Percentiles rank a stretch among this genome's conserved stretches.
These are phyloP conservation scores for Russula griseocarnosa DNA, from an alignment of 768 basidiomycete genomes.

Conservation along the genomic window DNA sequence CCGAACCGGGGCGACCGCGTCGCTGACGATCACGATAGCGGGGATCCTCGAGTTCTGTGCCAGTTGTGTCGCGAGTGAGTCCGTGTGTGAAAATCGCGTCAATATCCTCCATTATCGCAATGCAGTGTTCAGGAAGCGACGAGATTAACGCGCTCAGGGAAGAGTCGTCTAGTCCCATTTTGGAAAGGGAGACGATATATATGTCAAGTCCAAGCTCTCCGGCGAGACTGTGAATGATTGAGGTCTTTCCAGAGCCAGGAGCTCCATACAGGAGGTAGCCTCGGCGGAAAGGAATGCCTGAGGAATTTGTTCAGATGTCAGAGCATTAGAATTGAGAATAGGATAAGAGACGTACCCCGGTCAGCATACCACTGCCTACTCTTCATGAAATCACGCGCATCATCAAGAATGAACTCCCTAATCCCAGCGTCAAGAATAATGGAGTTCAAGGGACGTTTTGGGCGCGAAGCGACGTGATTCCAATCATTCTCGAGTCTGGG, in stretches of 20 bases:
- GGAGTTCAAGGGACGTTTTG: slow-evolving; percentile 62
- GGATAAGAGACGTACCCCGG: slow-evolving; percentile 43
- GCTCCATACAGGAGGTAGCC: slow-evolving; percentile 77
- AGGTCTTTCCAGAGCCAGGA: slow-evolving; percentile 77
- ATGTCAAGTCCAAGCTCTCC: slow-evolving; percentile 75
- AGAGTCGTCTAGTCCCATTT: slow-evolving; percentile 58
- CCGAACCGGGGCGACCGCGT: slow-evolving; percentile 18
- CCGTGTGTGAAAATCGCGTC: slow-evolving; percentile 65
- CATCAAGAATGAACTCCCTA: slow-evolving; percentile 58
- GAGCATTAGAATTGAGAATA: not conserved
- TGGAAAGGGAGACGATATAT: slow-evolving; percentile 67
- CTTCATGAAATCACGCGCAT: slow-evolving; percentile 64
- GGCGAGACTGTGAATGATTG: slow-evolving; percentile 69
- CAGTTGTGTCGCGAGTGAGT: slow-evolving; percentile 36
- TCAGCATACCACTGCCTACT: slow-evolving; percentile 70
- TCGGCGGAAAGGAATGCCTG: slow-evolving; percentile 68
- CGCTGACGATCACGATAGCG: slow-evolving; percentile 34
- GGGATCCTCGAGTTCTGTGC: slow-evolving; percentile 27
- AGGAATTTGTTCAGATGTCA: not conserved
- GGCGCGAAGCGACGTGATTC: slow-evolving; percentile 52
- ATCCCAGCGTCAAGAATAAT: slow-evolving; percentile 70
- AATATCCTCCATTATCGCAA: slow-evolving; percentile 81
- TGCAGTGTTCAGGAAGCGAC: slow-evolving; percentile 62
- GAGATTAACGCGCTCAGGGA: slow-evolving; percentile 55
- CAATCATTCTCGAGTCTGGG: slow-evolving; percentile 39